A percentile compares a stretch with the other conserved stretches of the same genome.
These are phyloP conservation scores for Nicotiana undulata DNA, from an alignment of 257 asterid species.

Conservation along the genomic window DNA sequence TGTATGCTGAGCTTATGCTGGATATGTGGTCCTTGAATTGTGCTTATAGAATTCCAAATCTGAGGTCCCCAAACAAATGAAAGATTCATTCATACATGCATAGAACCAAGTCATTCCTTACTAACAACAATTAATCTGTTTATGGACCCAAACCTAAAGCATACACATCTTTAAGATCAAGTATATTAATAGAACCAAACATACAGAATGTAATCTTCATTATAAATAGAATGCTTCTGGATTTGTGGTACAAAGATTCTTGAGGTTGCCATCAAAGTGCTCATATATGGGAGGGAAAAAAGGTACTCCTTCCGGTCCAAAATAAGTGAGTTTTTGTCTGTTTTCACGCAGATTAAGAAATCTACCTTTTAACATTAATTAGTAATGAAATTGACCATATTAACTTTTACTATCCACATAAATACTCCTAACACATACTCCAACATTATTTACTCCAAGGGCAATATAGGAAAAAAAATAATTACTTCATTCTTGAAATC, in stretches of 20 bases:
- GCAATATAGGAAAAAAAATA: too few species aligned
- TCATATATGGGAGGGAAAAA: not conserved
- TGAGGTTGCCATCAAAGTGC: not conserved
- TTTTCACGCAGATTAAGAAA: too few species aligned
- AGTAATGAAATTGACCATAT: too few species aligned
- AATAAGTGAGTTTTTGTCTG: too few species aligned
- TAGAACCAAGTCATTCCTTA: not conserved
- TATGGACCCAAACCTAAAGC: not conserved
- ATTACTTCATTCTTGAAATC: too few species aligned
- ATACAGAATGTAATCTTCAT: not conserved
- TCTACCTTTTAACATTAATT: too few species aligned
- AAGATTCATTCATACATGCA: not conserved
- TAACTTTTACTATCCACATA: too few species aligned
- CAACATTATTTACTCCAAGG: too few species aligned
- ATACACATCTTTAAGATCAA: not conserved
- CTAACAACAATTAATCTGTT: not conserved
- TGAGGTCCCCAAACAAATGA: not conserved
- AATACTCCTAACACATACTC: too few species aligned
- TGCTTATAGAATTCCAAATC: not conserved
- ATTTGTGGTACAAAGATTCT: not conserved
- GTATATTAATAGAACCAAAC: not conserved
- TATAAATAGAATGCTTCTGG: not conserved
- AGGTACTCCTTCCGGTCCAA: too few species aligned
- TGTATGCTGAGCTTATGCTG: not conserved
- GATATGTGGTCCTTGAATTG: not conserved